Conservation (phyloP, 2,329 filamentous ascomycete species). For the Tolypocladium guangdongense region DNA sequence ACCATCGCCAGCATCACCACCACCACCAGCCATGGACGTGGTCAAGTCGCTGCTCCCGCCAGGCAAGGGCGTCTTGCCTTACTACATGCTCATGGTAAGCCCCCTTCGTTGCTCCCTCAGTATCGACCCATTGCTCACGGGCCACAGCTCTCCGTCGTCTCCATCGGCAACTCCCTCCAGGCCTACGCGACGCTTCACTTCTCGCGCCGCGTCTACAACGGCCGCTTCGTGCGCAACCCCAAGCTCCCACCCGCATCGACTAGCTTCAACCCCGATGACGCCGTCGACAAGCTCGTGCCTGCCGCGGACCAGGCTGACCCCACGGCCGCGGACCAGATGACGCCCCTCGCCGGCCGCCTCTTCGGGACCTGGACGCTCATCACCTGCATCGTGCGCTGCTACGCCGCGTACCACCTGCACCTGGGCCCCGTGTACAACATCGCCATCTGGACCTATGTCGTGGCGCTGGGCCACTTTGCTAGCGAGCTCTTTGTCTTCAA, state of each 20-base stretch:
- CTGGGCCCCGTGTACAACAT: slow-evolving; percentile 67
- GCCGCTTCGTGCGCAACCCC: slow-evolving; percentile 43
- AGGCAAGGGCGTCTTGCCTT: slow-evolving; percentile 44
- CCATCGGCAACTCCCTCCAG: slow-evolving; percentile 77
- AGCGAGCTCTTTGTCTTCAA: slow-evolving; percentile 74
- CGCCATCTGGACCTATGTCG: slow-evolving; percentile 68
- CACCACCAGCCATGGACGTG: slow-evolving; percentile 28
- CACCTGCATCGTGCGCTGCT: slow-evolving; percentile 64
- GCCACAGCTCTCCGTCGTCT: slow-evolving; percentile 65
- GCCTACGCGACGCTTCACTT: slow-evolving; percentile 71
- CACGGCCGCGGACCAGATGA: slow-evolving; percentile 49
- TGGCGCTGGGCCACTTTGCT: slow-evolving; percentile 69
- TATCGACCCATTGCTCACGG: not conserved
- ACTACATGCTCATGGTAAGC: slow-evolving; percentile 45
- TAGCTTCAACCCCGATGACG: slow-evolving; percentile 39
- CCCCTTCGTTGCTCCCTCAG: not conserved
- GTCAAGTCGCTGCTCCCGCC: slow-evolving; percentile 34
- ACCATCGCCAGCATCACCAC: not conserved
- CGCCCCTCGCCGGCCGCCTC: slow-evolving; percentile 63
- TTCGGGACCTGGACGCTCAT: slow-evolving; percentile 87
- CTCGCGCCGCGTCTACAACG: slow-evolving; percentile 79
- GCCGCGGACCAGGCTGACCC: slow-evolving; percentile 28
- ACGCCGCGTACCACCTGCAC: slow-evolving; percentile 73
- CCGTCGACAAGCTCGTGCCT: slow-evolving; percentile 38
- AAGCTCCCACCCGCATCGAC: slow-evolving; percentile 28